Evolutionary conservation across 23 red algal species (phyloP), one percentile per base, ranked within the genome.

Genomic region (Gracilaria vermiculophylla): DNA sequence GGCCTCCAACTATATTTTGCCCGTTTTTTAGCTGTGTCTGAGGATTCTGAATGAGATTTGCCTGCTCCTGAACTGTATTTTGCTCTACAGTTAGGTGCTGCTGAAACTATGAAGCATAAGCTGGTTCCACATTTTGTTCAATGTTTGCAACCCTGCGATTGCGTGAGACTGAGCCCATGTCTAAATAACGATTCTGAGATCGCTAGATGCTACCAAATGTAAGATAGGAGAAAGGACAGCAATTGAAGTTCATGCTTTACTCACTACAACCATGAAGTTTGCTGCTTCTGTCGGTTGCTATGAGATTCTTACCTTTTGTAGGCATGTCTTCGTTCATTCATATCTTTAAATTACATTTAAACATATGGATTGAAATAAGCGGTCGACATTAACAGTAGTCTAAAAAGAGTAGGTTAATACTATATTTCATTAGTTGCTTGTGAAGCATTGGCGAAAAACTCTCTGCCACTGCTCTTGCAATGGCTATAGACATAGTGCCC

Each of bases 201-300:
- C 5, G 4, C n/a, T 60, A 60, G n/a, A 60, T 60, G 55, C 55
- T 60, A 60, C 55, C 55, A 60, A 60, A 60, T 60, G 55, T 60
- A 60, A 60, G 16, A 60, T 21, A 27, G 25, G 43, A 47, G 43
- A 47, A 12, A 47, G 5, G 12, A 47, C 12, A 12, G 12, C 43
- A 12, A 47, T 47, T 47, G 5, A 47, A 47, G 5, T 47, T 47
- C 43, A 47, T 53, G 16, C 55, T 60, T 29, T 60, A 27, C 19
- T 29, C 27, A 60, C 7, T 60, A 19, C 5, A 60, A 60, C 16
- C 5, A 60, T 60, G 25, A 60, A 21, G 7, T 60, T 19, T 21
- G 16, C 55, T 60, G 25, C 55, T 29, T 60, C 55, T 29, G 7
- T 60, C 55, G 19, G 4, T 7, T 19, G 55, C 6, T 19, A 27